A percentile compares a stretch with the other conserved stretches of the same genome.
These are phyloP conservation scores for Salix brachista DNA, from an alignment of 345 rosid genomes.

Conservation along the genomic window DNA sequence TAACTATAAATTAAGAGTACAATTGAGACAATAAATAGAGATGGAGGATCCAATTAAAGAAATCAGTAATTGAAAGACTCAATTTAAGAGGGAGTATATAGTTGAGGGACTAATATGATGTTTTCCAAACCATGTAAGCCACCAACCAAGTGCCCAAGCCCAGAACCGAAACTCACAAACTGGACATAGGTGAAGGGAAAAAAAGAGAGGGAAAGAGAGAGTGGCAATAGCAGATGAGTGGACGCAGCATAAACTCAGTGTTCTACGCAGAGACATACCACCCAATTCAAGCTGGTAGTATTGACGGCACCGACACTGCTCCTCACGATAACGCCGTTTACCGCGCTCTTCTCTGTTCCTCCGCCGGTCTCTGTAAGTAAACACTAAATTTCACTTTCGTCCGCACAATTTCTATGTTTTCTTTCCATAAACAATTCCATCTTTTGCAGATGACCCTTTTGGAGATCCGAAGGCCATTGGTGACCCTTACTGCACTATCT, in stretches of 20 bases:
- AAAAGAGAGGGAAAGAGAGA: not conserved
- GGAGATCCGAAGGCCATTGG: slow-evolving; percentile 72
- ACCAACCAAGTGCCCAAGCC: no score
- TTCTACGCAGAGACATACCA: slow-evolving; percentile 84
- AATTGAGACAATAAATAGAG: no score
- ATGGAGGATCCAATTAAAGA: no score
- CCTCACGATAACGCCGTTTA: slow-evolving; percentile 78
- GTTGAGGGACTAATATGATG: no score
- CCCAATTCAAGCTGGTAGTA: slow-evolving; percentile 93
- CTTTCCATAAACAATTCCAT: not conserved
- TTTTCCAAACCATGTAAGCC: no score
- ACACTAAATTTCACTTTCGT: not conserved
- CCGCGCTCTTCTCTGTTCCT: slow-evolving; percentile 81
- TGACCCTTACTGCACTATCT: slow-evolving; percentile 74
- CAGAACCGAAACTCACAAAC: no score
- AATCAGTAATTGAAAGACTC: no score
- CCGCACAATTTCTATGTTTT: not conserved
- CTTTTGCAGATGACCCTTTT: slow-evolving; percentile 62
- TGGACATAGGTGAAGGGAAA: not conserved
- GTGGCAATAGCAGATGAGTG: slow-evolving; percentile 1
- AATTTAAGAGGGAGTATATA: no score
- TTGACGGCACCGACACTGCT: slow-evolving; percentile 80
- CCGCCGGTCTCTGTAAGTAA: slow-evolving; percentile 65
- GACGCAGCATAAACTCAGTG: slow-evolving; percentile 44
- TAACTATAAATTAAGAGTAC: no score